Conservation (phyloP, 1,139 yeast genomes). For the Geotrichum macrosporum region DNA sequence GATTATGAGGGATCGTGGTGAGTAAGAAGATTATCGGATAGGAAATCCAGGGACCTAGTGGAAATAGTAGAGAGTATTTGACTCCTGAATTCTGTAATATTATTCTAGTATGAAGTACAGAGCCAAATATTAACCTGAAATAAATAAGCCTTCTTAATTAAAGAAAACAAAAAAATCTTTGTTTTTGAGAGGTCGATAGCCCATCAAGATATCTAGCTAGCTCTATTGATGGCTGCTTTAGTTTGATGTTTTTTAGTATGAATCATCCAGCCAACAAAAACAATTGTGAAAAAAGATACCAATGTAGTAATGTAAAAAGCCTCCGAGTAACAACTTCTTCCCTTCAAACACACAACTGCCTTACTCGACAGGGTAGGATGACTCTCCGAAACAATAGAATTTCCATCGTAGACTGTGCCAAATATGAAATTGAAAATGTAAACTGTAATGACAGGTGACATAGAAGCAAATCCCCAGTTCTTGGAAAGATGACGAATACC, state of each 20-base stretch:
- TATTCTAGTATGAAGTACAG: not conserved
- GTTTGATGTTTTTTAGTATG: constrained; percentile 20
- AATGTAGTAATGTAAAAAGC: constrained; percentile 29
- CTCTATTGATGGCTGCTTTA: not conserved
- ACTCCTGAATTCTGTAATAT: not conserved
- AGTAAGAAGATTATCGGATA: too few relatives aligned
- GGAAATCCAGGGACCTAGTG: too few relatives aligned
- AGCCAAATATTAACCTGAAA: not conserved
- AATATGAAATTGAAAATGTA: constrained; percentile 36
- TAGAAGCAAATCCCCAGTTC: constrained; percentile 62
- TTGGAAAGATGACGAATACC: constrained; percentile 67
- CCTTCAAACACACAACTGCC: constrained; percentile 28
- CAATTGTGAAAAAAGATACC: constrained; percentile 37
- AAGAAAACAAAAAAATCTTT: too few relatives aligned
- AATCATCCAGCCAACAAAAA: constrained; percentile 31
- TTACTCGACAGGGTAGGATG: not conserved
- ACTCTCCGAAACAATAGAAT: constrained; percentile 25
- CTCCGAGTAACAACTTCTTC: constrained; percentile 29
- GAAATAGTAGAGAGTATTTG: too few relatives aligned
- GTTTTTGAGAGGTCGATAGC: too few relatives aligned
- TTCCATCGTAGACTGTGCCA: constrained; percentile 37
- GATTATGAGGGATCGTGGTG: constrained; percentile 17
- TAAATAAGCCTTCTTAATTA: too few relatives aligned
- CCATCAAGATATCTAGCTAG: too few relatives aligned
- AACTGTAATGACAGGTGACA: constrained; percentile 38